phyloP scores from a whole-genome alignment of 1,139 yeast species.

The Candida smagusa region DNA sequence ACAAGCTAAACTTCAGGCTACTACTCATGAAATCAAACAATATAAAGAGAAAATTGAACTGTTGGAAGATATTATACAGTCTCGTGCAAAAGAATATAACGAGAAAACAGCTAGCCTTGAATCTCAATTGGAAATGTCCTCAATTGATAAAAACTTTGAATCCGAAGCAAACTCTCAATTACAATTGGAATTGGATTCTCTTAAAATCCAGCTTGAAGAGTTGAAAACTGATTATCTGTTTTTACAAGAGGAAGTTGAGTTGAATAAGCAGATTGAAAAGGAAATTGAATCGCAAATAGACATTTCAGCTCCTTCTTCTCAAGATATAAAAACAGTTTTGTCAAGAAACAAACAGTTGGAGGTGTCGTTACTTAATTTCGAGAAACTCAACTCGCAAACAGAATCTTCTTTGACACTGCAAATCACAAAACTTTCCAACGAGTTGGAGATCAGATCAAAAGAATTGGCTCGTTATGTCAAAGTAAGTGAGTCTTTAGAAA shows the following conservation, averaged over 20 bases:
- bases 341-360: slow-evolving; percentile 35
- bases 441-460: slow-evolving; percentile 12
- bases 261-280: slow-evolving; percentile 38
- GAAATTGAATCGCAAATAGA: slow-evolving; percentile 24
- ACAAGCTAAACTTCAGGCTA: slow-evolving; percentile 35
- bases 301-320: slow-evolving; percentile 11
- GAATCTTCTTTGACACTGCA: slow-evolving; percentile 21
- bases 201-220: slow-evolving; percentile 35
- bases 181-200: slow-evolving; percentile 20
- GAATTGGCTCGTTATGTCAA: slow-evolving; percentile 15
- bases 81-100: slow-evolving; percentile 11
- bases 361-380: slow-evolving; percentile 37
- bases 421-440: slow-evolving; percentile 23
- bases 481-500: slow-evolving; percentile 26
- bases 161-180: slow-evolving; percentile 40
- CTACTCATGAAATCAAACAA: slow-evolving; percentile 27
- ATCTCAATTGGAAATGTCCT: slow-evolving; percentile 44
- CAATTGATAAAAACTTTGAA: slow-evolving; percentile 54
- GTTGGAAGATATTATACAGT: slow-evolving; percentile 12
- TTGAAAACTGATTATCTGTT: slow-evolving; percentile 39
- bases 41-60: slow-evolving; percentile 19
- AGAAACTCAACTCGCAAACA: slow-evolving; percentile 26
- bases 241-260: slow-evolving; percentile 45
- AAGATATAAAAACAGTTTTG: slow-evolving; percentile 18
- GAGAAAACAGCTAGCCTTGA: slow-evolving; percentile 22